Conservation (phyloP, 2,329 filamentous ascomycete species). For the Coleophoma cylindrospora region DNA sequence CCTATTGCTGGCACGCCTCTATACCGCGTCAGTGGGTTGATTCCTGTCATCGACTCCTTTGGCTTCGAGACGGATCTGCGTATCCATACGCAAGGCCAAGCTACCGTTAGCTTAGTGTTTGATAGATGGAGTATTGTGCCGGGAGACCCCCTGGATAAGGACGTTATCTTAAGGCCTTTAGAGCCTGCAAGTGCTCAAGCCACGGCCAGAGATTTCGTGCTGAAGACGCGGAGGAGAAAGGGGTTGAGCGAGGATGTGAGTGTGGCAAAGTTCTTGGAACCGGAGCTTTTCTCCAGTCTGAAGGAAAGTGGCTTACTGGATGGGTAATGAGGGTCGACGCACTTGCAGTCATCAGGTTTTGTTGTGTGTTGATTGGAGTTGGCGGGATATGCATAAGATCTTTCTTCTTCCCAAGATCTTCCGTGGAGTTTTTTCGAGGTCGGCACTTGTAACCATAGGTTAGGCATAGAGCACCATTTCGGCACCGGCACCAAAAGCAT, state of each 20-base stretch:
- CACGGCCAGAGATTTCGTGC: slow-evolving; percentile 89
- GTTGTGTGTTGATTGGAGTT: slow-evolving; percentile 6
- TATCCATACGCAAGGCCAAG: slow-evolving; percentile 92
- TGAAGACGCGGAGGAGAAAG: slow-evolving; percentile 92
- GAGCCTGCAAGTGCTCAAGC: slow-evolving; percentile 86
- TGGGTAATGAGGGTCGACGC: slow-evolving; percentile 25
- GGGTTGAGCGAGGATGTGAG: slow-evolving; percentile 93
- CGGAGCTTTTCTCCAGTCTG: slow-evolving; percentile 82
- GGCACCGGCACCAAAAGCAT: background rate
- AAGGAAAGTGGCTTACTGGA: slow-evolving; percentile 87
- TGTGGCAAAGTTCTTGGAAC: slow-evolving; percentile 93
- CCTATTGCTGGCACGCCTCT: slow-evolving; percentile 92
- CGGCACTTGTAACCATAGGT: slow-evolving; percentile 1
- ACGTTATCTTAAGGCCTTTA: slow-evolving; percentile 74
- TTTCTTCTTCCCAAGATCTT: background rate
- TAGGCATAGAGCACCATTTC: background rate
- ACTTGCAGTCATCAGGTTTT: too few relatives aligned
- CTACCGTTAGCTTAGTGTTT: slow-evolving; percentile 86
- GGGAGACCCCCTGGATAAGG: slow-evolving; percentile 87
- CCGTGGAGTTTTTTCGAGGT: background rate
- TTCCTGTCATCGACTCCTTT: slow-evolving; percentile 96
- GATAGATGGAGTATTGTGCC: slow-evolving; percentile 96
- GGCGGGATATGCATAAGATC: slow-evolving; percentile 7
- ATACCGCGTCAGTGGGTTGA: slow-evolving; percentile 83
- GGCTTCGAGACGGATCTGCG: slow-evolving; percentile 96